These are phyloP conservation scores for Xylariaceae sp. DNA, from an alignment of 2,329 filamentous ascomycete species.

Conservation along the genomic window DNA sequence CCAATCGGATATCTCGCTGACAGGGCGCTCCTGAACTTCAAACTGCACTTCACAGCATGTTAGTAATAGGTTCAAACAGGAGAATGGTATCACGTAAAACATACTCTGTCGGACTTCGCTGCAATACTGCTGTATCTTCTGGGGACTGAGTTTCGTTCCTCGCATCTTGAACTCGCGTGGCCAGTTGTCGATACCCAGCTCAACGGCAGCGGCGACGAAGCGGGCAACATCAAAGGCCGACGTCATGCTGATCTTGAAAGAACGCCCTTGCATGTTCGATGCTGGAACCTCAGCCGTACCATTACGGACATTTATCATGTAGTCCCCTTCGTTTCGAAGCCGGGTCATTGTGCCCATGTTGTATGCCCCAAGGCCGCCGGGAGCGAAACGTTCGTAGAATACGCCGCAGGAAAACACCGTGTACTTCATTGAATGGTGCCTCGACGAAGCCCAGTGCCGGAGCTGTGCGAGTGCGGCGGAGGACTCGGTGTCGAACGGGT, in stretches of 20 bases:
- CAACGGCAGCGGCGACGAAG: slow-evolving; percentile 67
- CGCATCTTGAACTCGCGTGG: slow-evolving; percentile 65
- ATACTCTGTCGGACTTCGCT: slow-evolving; percentile 47
- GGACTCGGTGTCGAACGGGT: slow-evolving; percentile 60
- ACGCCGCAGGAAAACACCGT: slow-evolving; percentile 72
- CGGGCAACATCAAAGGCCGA: slow-evolving; percentile 65
- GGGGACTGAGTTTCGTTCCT: slow-evolving; percentile 61
- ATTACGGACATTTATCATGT: slow-evolving; percentile 58
- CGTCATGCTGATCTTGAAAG: slow-evolving; percentile 61
- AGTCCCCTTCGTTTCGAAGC: slow-evolving; percentile 56
- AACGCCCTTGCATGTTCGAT: slow-evolving; percentile 45
- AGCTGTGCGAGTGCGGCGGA: slow-evolving; percentile 46
- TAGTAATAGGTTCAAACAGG: slow-evolving; percentile 12
- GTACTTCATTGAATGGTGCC: slow-evolving; percentile 54
- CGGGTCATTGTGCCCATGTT: slow-evolving; percentile 56
- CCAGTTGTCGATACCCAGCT: slow-evolving; percentile 59
- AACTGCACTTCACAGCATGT: slow-evolving; percentile 20
- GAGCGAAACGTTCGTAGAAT: slow-evolving; percentile 71
- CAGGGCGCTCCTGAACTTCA: slow-evolving; percentile 34
- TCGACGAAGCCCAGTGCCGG: slow-evolving; percentile 46
- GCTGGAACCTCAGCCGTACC: slow-evolving; percentile 59
- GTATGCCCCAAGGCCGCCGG: slow-evolving; percentile 58
- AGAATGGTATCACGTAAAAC: slow-evolving; percentile 9
- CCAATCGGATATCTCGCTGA: slow-evolving; percentile 39
- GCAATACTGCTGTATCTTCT: slow-evolving; percentile 52